Conservation (phyloP, 805 yeast species). For the Jamesozyma jinghongensis region DNA sequence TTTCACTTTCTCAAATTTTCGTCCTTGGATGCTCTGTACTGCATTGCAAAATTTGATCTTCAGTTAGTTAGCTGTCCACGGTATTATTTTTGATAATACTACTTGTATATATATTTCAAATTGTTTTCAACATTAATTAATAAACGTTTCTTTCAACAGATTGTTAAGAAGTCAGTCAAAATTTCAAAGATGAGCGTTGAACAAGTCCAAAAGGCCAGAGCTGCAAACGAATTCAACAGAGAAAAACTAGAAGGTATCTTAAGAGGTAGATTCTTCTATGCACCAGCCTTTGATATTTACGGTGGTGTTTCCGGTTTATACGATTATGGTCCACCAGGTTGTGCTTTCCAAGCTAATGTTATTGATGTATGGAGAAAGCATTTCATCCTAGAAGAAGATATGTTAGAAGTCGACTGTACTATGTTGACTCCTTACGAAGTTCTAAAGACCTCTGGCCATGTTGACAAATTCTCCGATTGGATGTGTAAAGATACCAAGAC, state of each 20-base stretch:
- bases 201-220: constrained; percentile 25
- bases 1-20: too few relatives aligned
- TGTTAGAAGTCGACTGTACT: constrained; percentile 97
- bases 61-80: not conserved
- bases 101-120: constrained; percentile 1
- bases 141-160: constrained; percentile 24
- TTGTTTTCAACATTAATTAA: constrained; percentile 8
- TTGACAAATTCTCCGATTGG: constrained; percentile 98
- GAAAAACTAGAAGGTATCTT: constrained; percentile 83
- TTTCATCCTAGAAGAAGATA: constrained; percentile 93
- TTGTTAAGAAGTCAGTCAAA: constrained; percentile 22
- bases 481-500: constrained; percentile 94
- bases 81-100: not conserved
- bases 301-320: constrained; percentile 98
- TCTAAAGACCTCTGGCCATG: constrained; percentile 97
- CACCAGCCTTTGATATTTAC: constrained; percentile 94
- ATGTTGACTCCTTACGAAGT: constrained; percentile 98
- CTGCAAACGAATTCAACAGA: constrained; percentile 51
- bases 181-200: constrained; percentile 28
- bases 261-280: constrained; percentile 93
- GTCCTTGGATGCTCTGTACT: too few relatives aligned
- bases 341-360: constrained; percentile 94
- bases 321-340: constrained; percentile 99
- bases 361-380: constrained; percentile 97
- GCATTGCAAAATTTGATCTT: not conserved